These are phyloP conservation scores for Chrysanthemum seticuspe DNA, from an alignment of 129 eudicot species.

Conservation along the genomic window DNA sequence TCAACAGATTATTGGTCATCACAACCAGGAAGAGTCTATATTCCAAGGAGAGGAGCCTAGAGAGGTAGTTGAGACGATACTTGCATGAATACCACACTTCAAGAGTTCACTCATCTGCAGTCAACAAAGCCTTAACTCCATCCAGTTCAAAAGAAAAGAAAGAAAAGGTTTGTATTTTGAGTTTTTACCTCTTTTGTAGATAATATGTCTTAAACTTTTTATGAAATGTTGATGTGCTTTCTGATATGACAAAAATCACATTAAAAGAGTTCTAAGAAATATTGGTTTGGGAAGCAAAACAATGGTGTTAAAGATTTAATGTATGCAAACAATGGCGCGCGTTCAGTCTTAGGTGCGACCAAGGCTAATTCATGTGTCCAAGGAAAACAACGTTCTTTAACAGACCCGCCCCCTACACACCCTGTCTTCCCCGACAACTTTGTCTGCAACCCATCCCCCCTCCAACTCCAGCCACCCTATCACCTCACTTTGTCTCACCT, in stretches of 20 bases:
- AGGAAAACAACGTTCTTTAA: slow-evolving; percentile 60
- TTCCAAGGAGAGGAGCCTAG: background rate
- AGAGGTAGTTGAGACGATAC: no score
- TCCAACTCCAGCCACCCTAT: no score
- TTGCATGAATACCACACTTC: no score
- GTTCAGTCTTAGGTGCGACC: slow-evolving; percentile 61
- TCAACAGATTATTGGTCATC: no score
- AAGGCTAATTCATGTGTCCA: slow-evolving; percentile 60
- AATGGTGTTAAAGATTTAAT: slow-evolving; percentile 32
- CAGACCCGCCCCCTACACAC: no score
- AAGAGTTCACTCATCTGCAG: no score
- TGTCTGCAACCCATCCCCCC: no score
- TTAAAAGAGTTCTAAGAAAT: background rate
- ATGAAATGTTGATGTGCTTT: slow-evolving; percentile 19
- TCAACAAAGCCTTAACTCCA: slow-evolving; percentile 36
- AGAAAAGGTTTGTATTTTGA: slow-evolving; percentile 38
- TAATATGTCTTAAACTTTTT: background rate
- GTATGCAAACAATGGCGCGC: slow-evolving; percentile 77
- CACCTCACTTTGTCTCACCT: no score
- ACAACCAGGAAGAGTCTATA: no score
- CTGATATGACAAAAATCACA: slow-evolving; percentile 33
- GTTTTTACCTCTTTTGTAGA: background rate
- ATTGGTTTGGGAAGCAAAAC: background rate
- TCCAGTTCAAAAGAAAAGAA: slow-evolving; percentile 58
- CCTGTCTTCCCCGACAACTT: no score